Evolutionary conservation across 2,329 filamentous ascomycete species (phyloP).

Genomic region (Apiospora arundinis): DNA sequence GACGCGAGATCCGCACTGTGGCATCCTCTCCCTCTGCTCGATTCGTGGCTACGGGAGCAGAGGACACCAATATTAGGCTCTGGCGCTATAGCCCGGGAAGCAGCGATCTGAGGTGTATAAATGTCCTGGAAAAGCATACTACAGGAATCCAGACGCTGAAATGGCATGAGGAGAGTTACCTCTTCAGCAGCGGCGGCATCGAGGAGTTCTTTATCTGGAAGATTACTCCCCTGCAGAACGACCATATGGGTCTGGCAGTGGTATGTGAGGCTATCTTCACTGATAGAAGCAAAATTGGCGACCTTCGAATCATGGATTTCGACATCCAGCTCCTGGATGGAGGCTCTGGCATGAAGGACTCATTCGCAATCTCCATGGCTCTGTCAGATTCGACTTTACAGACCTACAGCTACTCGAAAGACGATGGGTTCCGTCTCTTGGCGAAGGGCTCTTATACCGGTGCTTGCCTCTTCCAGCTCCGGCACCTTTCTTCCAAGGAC

Average conservation of each 20-base stretch:
- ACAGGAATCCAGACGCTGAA: constrained; percentile 82
- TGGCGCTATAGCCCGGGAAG: constrained; percentile 55
- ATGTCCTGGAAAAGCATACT: constrained; percentile 77
- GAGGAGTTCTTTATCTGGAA: constrained; percentile 93
- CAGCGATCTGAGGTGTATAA: constrained; percentile 54
- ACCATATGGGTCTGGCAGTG: constrained; percentile 57
- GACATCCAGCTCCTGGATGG: constrained; percentile 53
- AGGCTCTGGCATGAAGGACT: constrained; percentile 21
- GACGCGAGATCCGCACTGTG: constrained; percentile 76
- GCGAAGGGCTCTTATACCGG: constrained; percentile 68
- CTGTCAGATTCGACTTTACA: constrained; percentile 86
- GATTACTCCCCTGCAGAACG: constrained; percentile 59
- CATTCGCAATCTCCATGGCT: constrained; percentile 70
- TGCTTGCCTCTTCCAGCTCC: constrained; percentile 75
- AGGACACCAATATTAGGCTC: constrained; percentile 76
- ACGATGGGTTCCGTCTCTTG: constrained; percentile 54
- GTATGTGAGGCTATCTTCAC: constrained; percentile 62
- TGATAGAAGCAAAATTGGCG: constrained; percentile 59
- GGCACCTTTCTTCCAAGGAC: constrained; percentile 45
- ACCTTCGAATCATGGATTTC: constrained; percentile 84
- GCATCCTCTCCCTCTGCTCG: constrained; percentile 45
- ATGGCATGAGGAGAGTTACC: constrained; percentile 74
- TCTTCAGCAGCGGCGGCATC: constrained; percentile 86
- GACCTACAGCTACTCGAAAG: constrained; percentile 56
- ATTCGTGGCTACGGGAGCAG: constrained; percentile 71